These are phyloP conservation scores for Platismatia glauca DNA, from an alignment of 495 filamentous ascomycete species.

Conservation along the genomic window DNA sequence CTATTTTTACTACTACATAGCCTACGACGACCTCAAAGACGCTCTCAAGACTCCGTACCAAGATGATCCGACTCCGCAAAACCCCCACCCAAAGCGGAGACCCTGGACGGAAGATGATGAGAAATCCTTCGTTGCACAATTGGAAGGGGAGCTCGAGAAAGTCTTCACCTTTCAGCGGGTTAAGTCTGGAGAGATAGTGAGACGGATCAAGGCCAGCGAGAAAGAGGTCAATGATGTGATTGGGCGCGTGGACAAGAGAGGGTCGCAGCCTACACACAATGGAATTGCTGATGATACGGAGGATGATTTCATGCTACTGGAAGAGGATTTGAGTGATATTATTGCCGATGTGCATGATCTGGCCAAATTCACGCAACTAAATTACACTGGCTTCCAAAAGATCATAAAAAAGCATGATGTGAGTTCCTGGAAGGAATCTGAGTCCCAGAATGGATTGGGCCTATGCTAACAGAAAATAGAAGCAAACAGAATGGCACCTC, in stretches of 20 bases:
- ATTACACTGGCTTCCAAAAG: conserved; percentile 99
- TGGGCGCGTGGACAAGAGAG: conserved; percentile 48
- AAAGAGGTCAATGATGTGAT: conserved; percentile 84
- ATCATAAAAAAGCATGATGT: conserved; percentile 99
- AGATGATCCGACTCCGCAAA: conserved; percentile 43
- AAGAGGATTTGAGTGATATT: conserved; percentile 92
- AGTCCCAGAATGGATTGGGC: neutral
- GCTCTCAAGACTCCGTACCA: conserved; percentile 69
- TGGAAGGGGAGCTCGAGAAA: conserved; percentile 90
- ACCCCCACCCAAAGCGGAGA: conserved; percentile 46
- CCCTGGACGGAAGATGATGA: conserved; percentile 92
- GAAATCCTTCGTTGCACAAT: conserved; percentile 70
- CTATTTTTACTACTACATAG: conserved; percentile 95
- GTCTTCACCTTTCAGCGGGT: conserved; percentile 94
- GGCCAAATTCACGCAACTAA: conserved; percentile 96
- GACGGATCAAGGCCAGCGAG: conserved; percentile 77
- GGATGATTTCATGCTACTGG: conserved; percentile 87
- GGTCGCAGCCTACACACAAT: conserved; percentile 18
- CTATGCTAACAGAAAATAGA: conserved; percentile 44
- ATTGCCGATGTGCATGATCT: conserved; percentile 98
- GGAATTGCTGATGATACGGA: conserved; percentile 44
- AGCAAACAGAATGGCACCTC: conserved; percentile 89
- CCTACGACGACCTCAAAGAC: conserved; percentile 86
- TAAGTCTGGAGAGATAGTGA: conserved; percentile 87
- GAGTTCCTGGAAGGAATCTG: conserved; percentile 23